phyloP scores from a whole-genome alignment of 1,284 basidiomycete genomes.

The Leccinum pachyderme region DNA sequence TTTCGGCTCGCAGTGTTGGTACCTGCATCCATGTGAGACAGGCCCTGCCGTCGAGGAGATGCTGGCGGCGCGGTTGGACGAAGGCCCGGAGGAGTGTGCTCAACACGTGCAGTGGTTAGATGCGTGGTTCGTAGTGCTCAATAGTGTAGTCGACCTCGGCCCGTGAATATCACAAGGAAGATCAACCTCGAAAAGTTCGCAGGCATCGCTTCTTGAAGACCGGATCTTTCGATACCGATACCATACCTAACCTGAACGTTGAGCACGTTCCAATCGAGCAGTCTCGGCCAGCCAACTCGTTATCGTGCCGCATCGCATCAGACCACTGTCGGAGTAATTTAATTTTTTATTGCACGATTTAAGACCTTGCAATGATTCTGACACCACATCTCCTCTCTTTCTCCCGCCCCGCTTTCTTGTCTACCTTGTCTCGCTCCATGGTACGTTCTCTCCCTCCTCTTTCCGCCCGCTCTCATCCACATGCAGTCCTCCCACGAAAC shows the following conservation, averaged over 20 bases:
- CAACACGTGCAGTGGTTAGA: conserved; percentile 54
- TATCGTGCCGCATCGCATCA: conserved; percentile 6
- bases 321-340: conserved; percentile 19
- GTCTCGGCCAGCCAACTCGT: not conserved
- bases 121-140: conserved; percentile 72
- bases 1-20: conserved; percentile 72
- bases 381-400: conserved; percentile 34
- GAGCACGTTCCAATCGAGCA: not conserved
- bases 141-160: conserved; percentile 56
- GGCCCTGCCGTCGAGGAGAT: conserved; percentile 63
- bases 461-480: not conserved
- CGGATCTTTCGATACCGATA: conserved; percentile 8
- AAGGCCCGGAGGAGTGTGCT: conserved; percentile 23
- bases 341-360: conserved; percentile 15
- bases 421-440: conserved; percentile 41
- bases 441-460: conserved; percentile 31
- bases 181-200: not conserved
- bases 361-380: conserved; percentile 33
- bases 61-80: conserved; percentile 43
- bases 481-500: conserved; percentile 64
- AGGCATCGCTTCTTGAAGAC: conserved; percentile 8
- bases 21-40: conserved; percentile 81
- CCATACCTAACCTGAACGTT: conserved; percentile 10
- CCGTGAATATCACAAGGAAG: conserved; percentile 7
- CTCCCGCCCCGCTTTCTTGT: conserved; percentile 38